These are phyloP conservation scores for Dichotomocladium elegans DNA, from an alignment of 371 early-diverging fungal genomes.

Conservation along the genomic window DNA sequence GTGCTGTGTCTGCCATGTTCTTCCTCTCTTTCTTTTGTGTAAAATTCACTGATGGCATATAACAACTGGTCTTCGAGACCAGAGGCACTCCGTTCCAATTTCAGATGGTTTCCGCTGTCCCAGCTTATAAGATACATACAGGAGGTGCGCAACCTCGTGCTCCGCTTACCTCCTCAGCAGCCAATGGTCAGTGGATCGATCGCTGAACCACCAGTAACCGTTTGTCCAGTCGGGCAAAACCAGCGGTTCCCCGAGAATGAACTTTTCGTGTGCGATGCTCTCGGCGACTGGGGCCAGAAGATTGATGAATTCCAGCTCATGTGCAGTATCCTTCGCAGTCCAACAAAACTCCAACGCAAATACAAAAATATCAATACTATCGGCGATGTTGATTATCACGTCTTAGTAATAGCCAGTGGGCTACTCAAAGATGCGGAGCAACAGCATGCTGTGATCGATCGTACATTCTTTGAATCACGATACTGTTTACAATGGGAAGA, in stretches of 20 bases:
- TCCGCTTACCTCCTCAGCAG: no score
- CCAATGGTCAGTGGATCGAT: no score
- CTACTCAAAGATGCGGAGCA: not conserved
- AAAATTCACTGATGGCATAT: no score
- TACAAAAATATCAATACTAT: conserved; percentile 1
- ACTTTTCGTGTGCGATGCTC: conserved; percentile 7
- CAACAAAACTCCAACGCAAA: conserved; percentile 5
- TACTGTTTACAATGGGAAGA: conserved; percentile 7
- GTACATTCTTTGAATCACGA: conserved; percentile 6
- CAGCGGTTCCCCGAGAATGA: conserved; percentile 5
- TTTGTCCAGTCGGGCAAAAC: conserved; percentile 2
- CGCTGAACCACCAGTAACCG: no score
- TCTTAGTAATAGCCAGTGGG: not conserved
- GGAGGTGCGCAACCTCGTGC: not conserved
- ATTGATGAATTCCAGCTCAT: not conserved
- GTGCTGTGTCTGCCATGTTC: no score
- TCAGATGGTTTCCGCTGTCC: conserved; percentile 1
- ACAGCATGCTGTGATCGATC: conserved; percentile 1
- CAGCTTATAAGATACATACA: conserved; percentile 6
- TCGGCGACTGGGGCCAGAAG: conserved; percentile 1
- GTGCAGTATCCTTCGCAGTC: not conserved
- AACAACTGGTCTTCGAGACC: not conserved
- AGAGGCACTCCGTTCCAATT: not conserved
- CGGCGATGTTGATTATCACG: conserved; percentile 6
- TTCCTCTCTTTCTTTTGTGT: no score